Evolutionary conservation across 305 asterid species (phyloP).

Genomic region (Rubia occidens): DNA sequence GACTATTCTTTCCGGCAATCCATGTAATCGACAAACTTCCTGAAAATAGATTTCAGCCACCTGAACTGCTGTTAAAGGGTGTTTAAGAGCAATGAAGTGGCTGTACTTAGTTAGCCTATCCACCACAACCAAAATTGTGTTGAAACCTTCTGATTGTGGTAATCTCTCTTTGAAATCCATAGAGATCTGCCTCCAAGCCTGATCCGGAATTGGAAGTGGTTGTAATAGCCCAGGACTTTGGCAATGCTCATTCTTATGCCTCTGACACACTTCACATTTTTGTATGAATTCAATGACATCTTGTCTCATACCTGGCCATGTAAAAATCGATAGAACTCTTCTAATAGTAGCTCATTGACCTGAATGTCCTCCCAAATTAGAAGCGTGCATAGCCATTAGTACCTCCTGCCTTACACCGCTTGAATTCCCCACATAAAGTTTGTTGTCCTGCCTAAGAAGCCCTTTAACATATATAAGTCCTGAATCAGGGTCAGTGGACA

Average conservation of each 20-base stretch:
- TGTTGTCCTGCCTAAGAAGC: background rate
- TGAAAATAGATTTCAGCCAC: background rate
- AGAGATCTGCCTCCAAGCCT: background rate
- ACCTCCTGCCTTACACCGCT: background rate
- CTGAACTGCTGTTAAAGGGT: background rate
- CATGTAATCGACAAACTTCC: background rate
- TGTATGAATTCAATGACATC: background rate
- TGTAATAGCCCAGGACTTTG: background rate
- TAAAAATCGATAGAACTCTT: background rate
- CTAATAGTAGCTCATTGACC: background rate
- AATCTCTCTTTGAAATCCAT: background rate
- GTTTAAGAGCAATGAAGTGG: background rate
- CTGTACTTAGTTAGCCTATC: background rate
- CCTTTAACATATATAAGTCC: background rate
- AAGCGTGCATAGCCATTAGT: background rate
- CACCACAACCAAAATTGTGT: background rate
- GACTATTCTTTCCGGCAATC: background rate
- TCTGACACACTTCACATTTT: background rate
- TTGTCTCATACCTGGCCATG: background rate
- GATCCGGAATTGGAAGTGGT: background rate
- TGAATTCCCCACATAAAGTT: background rate
- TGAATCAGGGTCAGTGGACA: background rate
- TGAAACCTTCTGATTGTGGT: background rate
- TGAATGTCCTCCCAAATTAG: background rate
- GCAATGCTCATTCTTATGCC: background rate